Percentiles rank a stretch among this genome's conserved stretches.
Evolutionary conservation across 805 yeast species (phyloP).

Genomic region (Starmera dryadoides): DNA sequence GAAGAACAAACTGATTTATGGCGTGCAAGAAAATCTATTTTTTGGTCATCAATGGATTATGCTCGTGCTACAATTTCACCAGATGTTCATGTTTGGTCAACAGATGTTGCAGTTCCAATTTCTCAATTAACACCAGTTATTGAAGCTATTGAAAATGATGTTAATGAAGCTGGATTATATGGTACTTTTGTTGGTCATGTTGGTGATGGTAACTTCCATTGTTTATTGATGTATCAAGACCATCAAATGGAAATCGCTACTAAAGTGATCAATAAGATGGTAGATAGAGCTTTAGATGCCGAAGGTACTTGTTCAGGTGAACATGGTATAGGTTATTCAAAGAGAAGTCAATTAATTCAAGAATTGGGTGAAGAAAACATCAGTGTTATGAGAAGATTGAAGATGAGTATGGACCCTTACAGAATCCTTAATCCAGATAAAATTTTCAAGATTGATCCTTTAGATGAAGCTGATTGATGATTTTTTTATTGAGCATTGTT

Average conservation of each 20-base stretch:
- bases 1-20: slow-evolving; percentile 57
- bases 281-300: slow-evolving; percentile 47
- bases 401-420: slow-evolving; percentile 61
- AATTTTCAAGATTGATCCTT: slow-evolving; percentile 55
- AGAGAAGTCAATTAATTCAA: slow-evolving; percentile 43
- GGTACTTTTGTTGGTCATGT: slow-evolving; percentile 66
- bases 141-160: slow-evolving; percentile 46
- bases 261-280: slow-evolving; percentile 46
- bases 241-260: slow-evolving; percentile 39
- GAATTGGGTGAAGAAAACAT: slow-evolving; percentile 63
- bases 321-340: slow-evolving; percentile 74
- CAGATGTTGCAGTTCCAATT: slow-evolving; percentile 73
- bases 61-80: slow-evolving; percentile 38
- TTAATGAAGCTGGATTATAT: slow-evolving; percentile 39
- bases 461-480: neutral
- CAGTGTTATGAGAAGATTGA: slow-evolving; percentile 59
- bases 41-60: slow-evolving; percentile 55
- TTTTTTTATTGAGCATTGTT: neutral
- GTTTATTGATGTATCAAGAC: slow-evolving; percentile 49
- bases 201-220: slow-evolving; percentile 73
- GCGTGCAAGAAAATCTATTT: slow-evolving; percentile 60
- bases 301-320: slow-evolving; percentile 82
- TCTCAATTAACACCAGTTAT: slow-evolving; percentile 53
- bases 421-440: slow-evolving; percentile 69
- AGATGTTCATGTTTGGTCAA: slow-evolving; percentile 51